phyloP scores from a whole-genome alignment of 78 protist species.

The Trichosphaerium sp. region DNA sequence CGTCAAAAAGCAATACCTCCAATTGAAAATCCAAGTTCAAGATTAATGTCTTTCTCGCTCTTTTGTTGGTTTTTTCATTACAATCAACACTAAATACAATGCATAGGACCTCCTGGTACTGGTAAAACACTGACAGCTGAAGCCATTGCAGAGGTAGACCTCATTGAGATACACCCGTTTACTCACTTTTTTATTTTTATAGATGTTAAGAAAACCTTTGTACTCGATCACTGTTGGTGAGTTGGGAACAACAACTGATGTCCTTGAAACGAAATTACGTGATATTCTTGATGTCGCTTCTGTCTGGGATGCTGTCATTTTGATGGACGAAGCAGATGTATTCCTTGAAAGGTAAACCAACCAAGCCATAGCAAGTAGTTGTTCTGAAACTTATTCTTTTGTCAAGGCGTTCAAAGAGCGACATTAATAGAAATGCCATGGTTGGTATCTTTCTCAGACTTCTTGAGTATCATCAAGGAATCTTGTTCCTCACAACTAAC shows the following conservation, averaged over 20 bases:
- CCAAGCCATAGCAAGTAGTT: no score
- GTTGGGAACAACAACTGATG: constrained; percentile 4
- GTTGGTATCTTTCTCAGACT: constrained; percentile 24
- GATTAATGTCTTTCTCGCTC: no score
- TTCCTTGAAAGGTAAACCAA: constrained; percentile 22
- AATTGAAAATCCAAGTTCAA: no score
- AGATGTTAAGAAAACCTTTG: constrained; percentile 17
- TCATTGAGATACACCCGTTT: no score
- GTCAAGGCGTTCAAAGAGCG: constrained; percentile 18
- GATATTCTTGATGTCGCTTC: constrained; percentile 17
- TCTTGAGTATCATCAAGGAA: constrained; percentile 20
- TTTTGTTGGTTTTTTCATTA: no score
- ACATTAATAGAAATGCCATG: constrained; percentile 12
- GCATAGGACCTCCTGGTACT: background rate
- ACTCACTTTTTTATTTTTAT: no score
- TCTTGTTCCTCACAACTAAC: constrained; percentile 28
- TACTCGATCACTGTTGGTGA: constrained; percentile 25
- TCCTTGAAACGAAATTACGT: constrained; percentile 2
- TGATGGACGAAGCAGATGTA: constrained; percentile 10
- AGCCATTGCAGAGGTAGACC: constrained; percentile 31
- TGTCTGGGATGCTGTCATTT: background rate
- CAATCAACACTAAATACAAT: no score
- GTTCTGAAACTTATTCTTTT: no score
- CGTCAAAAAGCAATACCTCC: no score
- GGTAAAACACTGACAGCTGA: constrained; percentile 43